These are phyloP conservation scores for Corylus avellana DNA, from an alignment of 306 rosid genomes.

Conservation along the genomic window DNA sequence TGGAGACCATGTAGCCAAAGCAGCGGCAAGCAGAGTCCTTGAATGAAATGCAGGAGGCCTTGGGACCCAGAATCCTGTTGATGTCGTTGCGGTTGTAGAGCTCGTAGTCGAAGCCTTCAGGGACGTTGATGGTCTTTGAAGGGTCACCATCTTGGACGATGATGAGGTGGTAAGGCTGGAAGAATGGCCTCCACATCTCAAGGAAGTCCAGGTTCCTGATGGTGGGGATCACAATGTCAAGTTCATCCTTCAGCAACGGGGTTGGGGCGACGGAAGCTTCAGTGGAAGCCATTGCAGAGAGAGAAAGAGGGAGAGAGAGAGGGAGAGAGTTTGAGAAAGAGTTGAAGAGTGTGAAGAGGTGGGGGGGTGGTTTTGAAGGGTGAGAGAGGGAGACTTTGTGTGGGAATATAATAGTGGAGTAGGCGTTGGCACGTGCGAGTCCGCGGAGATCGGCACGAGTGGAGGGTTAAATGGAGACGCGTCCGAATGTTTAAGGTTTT, in stretches of 20 bases:
- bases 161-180: conserved; percentile 76
- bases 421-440: conserved; percentile 35
- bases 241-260: conserved; percentile 67
- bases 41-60: conserved; percentile 77
- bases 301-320: neutral
- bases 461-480: conserved; percentile 38
- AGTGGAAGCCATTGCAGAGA: conserved; percentile 27
- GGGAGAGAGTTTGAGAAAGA: neutral
- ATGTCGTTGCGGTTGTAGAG: conserved; percentile 80
- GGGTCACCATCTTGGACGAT: conserved; percentile 95
- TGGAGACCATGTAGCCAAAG: conserved; percentile 94
- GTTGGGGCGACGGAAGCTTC: conserved; percentile 22
- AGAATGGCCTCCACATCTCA: conserved; percentile 90
- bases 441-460: conserved; percentile 41
- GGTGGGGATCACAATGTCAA: conserved; percentile 87
- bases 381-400: neutral
- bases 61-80: conserved; percentile 76
- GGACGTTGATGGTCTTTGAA: conserved; percentile 69
- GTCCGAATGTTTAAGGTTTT: conserved; percentile 34
- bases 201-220: conserved; percentile 86
- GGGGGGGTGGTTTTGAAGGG: neutral
- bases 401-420: conserved; percentile 28
- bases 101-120: conserved; percentile 83
- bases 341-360: neutral
- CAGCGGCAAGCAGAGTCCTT: conserved; percentile 96